Base-by-base conservation (phyloP, 192 early-diverging fungal genomes). In the Backusella luteola region DNA sequence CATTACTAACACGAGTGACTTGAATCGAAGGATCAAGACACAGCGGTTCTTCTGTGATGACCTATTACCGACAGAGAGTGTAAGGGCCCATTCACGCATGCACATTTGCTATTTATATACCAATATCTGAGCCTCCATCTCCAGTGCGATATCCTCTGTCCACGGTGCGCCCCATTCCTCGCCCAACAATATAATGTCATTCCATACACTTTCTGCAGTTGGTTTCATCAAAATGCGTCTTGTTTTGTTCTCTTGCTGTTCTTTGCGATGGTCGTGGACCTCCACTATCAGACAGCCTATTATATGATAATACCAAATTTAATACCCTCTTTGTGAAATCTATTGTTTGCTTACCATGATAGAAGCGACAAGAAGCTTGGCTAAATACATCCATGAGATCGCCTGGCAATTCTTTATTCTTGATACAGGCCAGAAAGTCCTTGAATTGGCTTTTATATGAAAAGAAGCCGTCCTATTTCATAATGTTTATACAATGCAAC, bases 361-460 rank as follows among this genome's bases (percentile, higher is more conserved):
- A 84, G 56, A 84, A 86, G 2, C 82, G 78, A 59, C 87, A 89
- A 32, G 87, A 82, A 21, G 90, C 87, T 68, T 86, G 83, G 11
- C 89, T 84, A 38, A 93, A 87, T 23, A 93, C 86, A 63, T 93
- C 92, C 66, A 91, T 87, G 12, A 93, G 77, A 76, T 90, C 91
- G 6, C 89, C 81, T 0, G 92, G 92, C 21, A 93, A 63, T 76
- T 74, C 73, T 67, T 77, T 80, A 39, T 88, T 84, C 69, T 88
- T 84, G 38, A 88, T 79, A 49, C 77, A 85, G 63, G 81, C 79
- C 32, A 88, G 74, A 68, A 88, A 88, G 46, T 86, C 85, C 85
- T 88, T 88, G 83, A 88, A 86, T 17, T 84, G 87, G 21, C 85
- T 86, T 32, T 88, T 85, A 76, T 86, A 88, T 34, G 84, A 79